Evolutionary conservation across 1,139 yeast genomes (phyloP).

Genomic region (Zygosaccharomyces sapae): DNA sequence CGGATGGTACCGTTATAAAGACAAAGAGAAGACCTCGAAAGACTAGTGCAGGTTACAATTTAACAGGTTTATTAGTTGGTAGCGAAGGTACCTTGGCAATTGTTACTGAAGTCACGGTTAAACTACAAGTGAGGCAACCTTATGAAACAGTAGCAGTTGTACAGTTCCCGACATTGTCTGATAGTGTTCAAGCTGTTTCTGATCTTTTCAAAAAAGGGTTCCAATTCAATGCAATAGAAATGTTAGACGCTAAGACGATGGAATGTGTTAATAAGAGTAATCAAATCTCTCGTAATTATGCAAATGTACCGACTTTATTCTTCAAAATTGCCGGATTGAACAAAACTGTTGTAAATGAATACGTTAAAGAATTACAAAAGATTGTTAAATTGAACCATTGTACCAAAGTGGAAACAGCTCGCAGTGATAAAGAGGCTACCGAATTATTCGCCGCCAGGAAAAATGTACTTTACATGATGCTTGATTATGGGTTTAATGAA

Average conservation of each 20-base stretch:
- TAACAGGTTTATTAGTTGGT: slow-evolving; percentile 62
- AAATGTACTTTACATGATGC: slow-evolving; percentile 62
- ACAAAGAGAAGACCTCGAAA: slow-evolving; percentile 62
- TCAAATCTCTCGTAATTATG: slow-evolving; percentile 43
- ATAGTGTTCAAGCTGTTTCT: slow-evolving; percentile 58
- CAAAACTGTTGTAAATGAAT: slow-evolving; percentile 44
- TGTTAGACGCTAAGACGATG: slow-evolving; percentile 57
- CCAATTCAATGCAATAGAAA: slow-evolving; percentile 59
- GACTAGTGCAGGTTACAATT: slow-evolving; percentile 64
- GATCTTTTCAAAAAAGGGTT: slow-evolving; percentile 51
- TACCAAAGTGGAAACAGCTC: slow-evolving; percentile 48
- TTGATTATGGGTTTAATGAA: slow-evolving; percentile 52
- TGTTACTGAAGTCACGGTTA: slow-evolving; percentile 65
- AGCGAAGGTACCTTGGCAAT: slow-evolving; percentile 70
- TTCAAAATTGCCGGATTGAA: slow-evolving; percentile 60
- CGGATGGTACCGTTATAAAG: slow-evolving; percentile 63
- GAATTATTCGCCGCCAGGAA: slow-evolving; percentile 66
- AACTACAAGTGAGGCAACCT: slow-evolving; percentile 53
- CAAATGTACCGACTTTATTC: slow-evolving; percentile 58
- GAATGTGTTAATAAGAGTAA: slow-evolving; percentile 45
- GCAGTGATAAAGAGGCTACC: slow-evolving; percentile 48
- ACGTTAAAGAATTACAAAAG: slow-evolving; percentile 41
- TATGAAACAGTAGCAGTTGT: slow-evolving; percentile 57
- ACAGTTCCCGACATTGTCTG: slow-evolving; percentile 49
- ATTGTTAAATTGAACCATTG: slow-evolving; percentile 42